Conservation (phyloP, 1,284 basidiomycete genomes). For the Cryptococcus sp. region DNA sequence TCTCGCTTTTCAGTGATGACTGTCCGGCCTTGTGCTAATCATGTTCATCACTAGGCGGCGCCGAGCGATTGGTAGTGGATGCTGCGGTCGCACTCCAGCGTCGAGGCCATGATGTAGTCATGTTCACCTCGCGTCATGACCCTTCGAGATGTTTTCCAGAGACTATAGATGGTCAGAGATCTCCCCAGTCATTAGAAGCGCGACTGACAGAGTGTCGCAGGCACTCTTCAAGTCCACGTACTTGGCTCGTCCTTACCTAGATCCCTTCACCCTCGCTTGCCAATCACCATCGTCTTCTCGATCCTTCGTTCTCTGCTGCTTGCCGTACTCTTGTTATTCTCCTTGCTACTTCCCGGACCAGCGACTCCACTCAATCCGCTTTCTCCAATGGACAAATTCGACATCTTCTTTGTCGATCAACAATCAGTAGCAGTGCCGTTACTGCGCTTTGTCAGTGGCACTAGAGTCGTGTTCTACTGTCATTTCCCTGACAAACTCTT, state of each 20-base stretch:
- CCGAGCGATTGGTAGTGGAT: constrained; percentile 94
- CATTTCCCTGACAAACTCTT: constrained; percentile 96
- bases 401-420: constrained; percentile 94
- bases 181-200: neutral
- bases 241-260: constrained; percentile 77
- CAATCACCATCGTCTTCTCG: constrained; percentile 74
- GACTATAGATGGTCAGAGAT: constrained; percentile 71
- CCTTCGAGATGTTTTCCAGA: constrained; percentile 82
- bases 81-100: constrained; percentile 84
- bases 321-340: constrained; percentile 63
- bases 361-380: constrained; percentile 43
- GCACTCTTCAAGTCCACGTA: constrained; percentile 79
- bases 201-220: constrained; percentile 54
- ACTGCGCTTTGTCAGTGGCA: constrained; percentile 66
- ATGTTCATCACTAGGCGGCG: constrained; percentile 68
- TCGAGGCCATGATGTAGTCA: constrained; percentile 81
- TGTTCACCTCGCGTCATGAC: constrained; percentile 94
- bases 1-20: neutral
- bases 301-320: constrained; percentile 87
- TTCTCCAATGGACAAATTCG: constrained; percentile 57
- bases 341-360: constrained; percentile 44
- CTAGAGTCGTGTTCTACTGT: constrained; percentile 91
- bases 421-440: constrained; percentile 87
- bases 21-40: neutral
- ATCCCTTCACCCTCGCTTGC: constrained; percentile 71